Evolutionary conservation across 331 rosid genomes (phyloP).

Genomic region (Rosa hybrid): DNA sequence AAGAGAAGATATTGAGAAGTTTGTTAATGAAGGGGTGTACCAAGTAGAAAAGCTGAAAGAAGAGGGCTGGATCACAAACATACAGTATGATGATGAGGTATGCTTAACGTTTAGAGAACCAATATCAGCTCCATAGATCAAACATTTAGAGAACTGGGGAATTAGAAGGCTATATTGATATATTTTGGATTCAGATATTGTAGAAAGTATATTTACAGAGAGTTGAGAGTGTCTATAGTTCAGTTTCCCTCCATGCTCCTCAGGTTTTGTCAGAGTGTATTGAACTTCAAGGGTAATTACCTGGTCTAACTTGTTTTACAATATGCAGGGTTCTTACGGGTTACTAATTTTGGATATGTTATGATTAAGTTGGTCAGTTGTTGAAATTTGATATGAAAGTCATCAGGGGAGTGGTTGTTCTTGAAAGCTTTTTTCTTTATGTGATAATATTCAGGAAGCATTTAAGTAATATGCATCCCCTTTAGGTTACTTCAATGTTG

Average conservation of each 20-base stretch:
- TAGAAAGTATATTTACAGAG: not conserved
- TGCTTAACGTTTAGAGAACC: slow-evolving; percentile 1
- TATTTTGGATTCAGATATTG: slow-evolving; percentile 1
- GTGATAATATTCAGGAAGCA: slow-evolving; percentile 4
- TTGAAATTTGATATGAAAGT: slow-evolving; percentile 12
- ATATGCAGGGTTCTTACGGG: not conserved
- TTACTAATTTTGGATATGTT: not conserved
- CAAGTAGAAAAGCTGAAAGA: slow-evolving; percentile 82
- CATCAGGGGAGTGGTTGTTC: not conserved
- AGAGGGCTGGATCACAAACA: slow-evolving; percentile 81
- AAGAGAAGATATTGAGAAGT: slow-evolving; percentile 68
- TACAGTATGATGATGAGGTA: slow-evolving; percentile 91
- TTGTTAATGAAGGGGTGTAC: slow-evolving; percentile 84
- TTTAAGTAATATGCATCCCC: slow-evolving; percentile 25
- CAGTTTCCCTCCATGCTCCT: not conserved
- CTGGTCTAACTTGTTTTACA: not conserved
- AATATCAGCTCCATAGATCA: slow-evolving; percentile 15
- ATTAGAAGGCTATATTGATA: slow-evolving; percentile 18
- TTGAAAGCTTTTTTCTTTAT: not conserved
- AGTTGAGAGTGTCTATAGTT: slow-evolving; percentile 9
- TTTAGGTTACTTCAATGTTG: slow-evolving; percentile 77
- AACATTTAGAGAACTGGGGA: slow-evolving; percentile 11
- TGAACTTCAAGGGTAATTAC: not conserved
- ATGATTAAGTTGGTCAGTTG: not conserved
- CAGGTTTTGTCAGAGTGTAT: not conserved